Evolutionary conservation across 495 filamentous ascomycete genomes (phyloP), one percentile per base, ranked within the genome.

Genomic region (Daldinia vernicosa): DNA sequence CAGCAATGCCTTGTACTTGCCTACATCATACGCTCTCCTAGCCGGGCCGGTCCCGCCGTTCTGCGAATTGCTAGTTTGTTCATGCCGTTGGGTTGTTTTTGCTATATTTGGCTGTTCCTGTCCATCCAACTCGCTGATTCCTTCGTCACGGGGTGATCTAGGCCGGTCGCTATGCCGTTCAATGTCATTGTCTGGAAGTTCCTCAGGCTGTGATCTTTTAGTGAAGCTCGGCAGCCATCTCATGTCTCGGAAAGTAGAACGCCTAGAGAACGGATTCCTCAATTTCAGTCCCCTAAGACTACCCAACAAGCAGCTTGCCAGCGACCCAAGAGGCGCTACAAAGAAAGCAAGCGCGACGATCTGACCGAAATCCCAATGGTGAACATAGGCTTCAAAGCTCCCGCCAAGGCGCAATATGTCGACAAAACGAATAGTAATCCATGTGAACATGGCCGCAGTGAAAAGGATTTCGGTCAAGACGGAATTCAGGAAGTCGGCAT

Each of bases 391-490:
- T 58, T 70, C 71, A 45, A 67, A 60, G 6, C 12, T 60, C 6
- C 63, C 67, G 17, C 66, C 71, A 2, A 74, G 17, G 11, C 55
- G 67, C 22, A 70, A 7, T 4, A 74, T 50, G 35, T 74, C 71
- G 43, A 74, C 35, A 57, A 74, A 71, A 26, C 71, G 67, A 9
- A 74, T 60, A 32, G 43, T 58, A 5, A 74, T 52, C 71, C 71
- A 74, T 7, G 63, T 30, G 22, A 74, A 55, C 11, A 62, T 63
- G 15, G 67, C 71, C 5, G 51, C 30, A 7, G 60, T 33, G 40
- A 68, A 74, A 9, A 71, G 15, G 9, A 70, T 59, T 40, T 74
- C 67, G 30, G 71, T 67, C 32, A 70, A 45, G 43, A 74, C 58
- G 17, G 71, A 74, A 33, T 70, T 70, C 19, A 74, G 26, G 0